Conservation (phyloP, 768 basidiomycete genomes). For the Agaricus blazei region DNA sequence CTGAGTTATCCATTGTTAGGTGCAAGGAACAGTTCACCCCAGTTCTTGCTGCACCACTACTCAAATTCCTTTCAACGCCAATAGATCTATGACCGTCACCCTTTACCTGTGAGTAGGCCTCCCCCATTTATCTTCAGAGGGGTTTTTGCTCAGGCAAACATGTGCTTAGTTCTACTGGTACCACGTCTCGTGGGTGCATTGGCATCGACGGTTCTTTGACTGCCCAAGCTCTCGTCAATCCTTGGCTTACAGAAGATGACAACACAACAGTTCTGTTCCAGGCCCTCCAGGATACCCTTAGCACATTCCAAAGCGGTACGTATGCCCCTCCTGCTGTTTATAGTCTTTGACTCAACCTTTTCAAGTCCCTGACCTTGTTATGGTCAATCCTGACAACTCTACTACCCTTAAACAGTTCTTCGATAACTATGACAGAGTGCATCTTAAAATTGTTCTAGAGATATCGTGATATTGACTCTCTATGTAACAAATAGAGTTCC, state of each 20-base stretch:
- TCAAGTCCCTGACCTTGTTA: conserved; percentile 42
- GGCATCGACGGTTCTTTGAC: conserved; percentile 51
- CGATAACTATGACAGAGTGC: conserved; percentile 31
- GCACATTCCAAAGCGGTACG: conserved; percentile 31
- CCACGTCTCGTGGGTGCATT: conserved; percentile 58
- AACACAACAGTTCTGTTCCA: conserved; percentile 49
- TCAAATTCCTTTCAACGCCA: conserved; percentile 44
- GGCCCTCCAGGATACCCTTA: conserved; percentile 44
- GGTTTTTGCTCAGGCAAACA: neutral
- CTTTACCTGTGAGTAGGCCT: conserved; percentile 40
- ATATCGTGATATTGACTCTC: neutral
- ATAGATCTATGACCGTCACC: conserved; percentile 59
- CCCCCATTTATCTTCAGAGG: too few species aligned
- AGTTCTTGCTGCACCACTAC: conserved; percentile 51
- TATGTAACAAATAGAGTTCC: conserved; percentile 18
- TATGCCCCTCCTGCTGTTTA: conserved; percentile 16
- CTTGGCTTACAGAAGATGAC: conserved; percentile 55
- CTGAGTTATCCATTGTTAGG: conserved; percentile 20
- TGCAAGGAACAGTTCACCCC: conserved; percentile 61
- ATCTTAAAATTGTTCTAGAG: neutral
- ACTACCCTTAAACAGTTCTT: conserved; percentile 50
- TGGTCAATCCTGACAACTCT: conserved; percentile 58
- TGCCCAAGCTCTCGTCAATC: conserved; percentile 41
- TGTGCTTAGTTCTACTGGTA: conserved; percentile 43
- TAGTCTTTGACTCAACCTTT: conserved; percentile 5